Conservation (phyloP, 768 basidiomycete genomes). For the Boletus insuetus region DNA sequence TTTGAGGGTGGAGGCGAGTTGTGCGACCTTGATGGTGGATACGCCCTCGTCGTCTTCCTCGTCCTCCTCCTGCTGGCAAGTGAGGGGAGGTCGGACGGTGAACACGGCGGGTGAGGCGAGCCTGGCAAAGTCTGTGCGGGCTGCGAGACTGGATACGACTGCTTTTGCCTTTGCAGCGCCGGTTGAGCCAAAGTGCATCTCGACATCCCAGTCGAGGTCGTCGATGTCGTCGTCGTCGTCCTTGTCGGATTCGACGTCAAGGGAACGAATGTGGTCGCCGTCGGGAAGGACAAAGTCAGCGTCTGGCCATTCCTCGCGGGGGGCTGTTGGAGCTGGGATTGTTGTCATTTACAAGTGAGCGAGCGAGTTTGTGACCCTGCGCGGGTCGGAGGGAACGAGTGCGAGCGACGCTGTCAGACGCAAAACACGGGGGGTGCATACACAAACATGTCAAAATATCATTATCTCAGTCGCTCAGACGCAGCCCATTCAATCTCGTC, state of each 20-base stretch:
- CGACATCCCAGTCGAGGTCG: conserved; percentile 67
- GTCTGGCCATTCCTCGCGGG: conserved; percentile 81
- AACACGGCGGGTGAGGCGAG: conserved; percentile 25
- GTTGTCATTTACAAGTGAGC: conserved; percentile 26
- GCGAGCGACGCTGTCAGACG: no score
- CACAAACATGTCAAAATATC: conserved; percentile 19
- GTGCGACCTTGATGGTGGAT: conserved; percentile 77
- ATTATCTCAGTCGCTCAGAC: not conserved
- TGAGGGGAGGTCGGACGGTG: conserved; percentile 66
- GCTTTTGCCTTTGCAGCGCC: conserved; percentile 47
- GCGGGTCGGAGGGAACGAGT: no score
- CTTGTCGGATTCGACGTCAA: conserved; percentile 58
- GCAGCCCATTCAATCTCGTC: no score
- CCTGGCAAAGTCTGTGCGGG: conserved; percentile 41
- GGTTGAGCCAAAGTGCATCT: conserved; percentile 65
- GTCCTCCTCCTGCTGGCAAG: conserved; percentile 45
- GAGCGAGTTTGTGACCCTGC: no score
- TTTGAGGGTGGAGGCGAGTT: conserved; percentile 40
- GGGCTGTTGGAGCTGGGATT: conserved; percentile 53
- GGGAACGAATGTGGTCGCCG: conserved; percentile 61
- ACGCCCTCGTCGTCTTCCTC: conserved; percentile 80
- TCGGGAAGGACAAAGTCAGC: conserved; percentile 86
- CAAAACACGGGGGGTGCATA: not conserved
- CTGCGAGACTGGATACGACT: conserved; percentile 37
- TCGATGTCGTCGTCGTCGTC: conserved; percentile 41